Conservation (phyloP, 306 rosid species). For the Macrotyloma uniflorum region DNA sequence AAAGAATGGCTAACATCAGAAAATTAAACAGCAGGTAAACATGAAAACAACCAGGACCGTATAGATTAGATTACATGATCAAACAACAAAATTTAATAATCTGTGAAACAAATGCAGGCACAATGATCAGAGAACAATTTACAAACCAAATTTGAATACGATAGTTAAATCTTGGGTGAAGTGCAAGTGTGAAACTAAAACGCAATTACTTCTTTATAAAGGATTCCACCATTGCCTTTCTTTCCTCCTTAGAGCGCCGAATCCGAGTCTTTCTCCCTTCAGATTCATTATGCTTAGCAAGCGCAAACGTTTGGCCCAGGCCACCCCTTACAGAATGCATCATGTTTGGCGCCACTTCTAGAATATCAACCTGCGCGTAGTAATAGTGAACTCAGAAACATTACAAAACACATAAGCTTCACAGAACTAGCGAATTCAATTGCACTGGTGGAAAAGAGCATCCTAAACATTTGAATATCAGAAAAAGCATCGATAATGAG, state of each 20-base stretch:
- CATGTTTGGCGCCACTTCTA: conserved; percentile 39
- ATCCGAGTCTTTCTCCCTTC: conserved; percentile 79
- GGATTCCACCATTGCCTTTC: conserved; percentile 88
- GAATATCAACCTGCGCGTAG: conserved; percentile 42
- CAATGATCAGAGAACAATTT: neutral
- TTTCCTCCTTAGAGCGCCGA: conserved; percentile 87
- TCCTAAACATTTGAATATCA: neutral
- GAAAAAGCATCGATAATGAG: neutral
- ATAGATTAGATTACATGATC: neutral
- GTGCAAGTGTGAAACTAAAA: neutral
- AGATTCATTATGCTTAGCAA: conserved; percentile 79
- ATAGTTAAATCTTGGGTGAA: too few relatives aligned
- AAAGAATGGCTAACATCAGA: neutral
- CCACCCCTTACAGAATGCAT: conserved; percentile 82
- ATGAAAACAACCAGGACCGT: neutral
- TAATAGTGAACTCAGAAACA: conserved; percentile 27
- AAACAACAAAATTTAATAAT: neutral
- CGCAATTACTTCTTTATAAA: conserved; percentile 76
- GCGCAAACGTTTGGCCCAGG: conserved; percentile 89
- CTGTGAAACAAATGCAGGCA: neutral
- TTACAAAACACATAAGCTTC: neutral
- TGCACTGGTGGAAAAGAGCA: neutral
- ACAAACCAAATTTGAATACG: neutral
- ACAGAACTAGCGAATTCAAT: neutral
- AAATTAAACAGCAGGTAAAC: neutral